Percentiles rank a stretch among this genome's conserved stretches.
These are phyloP conservation scores for Ligustrum vulgare DNA, from an alignment of 257 asterid genomes.

Conservation along the genomic window DNA sequence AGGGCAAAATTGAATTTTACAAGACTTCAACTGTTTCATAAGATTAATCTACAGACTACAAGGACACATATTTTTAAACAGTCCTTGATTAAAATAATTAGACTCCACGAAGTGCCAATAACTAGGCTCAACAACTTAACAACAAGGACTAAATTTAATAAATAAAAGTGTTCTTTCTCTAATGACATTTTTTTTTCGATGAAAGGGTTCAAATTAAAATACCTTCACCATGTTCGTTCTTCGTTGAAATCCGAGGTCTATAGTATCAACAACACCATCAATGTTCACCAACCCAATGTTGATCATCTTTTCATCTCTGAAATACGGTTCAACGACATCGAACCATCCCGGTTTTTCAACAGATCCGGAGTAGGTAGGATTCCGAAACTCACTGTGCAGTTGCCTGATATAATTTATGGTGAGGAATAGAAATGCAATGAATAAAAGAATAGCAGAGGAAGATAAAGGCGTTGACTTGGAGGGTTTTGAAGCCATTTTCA, in stretches of 20 bases:
- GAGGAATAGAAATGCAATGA: constrained; percentile 35
- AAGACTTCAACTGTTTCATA: no score
- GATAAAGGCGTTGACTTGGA: constrained; percentile 33
- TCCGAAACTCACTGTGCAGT: constrained; percentile 23
- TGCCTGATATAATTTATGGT: constrained; percentile 33
- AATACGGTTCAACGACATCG: constrained; percentile 20
- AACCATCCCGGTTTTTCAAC: constrained; percentile 30
- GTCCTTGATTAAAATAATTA: no score
- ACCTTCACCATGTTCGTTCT: constrained; percentile 22
- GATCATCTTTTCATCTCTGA: constrained; percentile 29
- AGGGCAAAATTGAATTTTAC: no score
- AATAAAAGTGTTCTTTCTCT: no score
- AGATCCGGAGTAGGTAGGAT: neutral
- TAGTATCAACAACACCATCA: constrained; percentile 16
- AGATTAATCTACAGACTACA: no score
- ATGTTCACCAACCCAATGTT: constrained; percentile 45
- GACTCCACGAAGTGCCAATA: no score
- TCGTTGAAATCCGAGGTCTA: neutral
- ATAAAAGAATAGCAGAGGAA: constrained; percentile 36
- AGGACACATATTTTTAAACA: no score
- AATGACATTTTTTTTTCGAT: neutral
- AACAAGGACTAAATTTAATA: neutral
- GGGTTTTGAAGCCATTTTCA: constrained; percentile 48
- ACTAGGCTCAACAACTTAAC: no score
- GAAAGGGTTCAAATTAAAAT: neutral